These are phyloP conservation scores for Oxyria digyna DNA, from an alignment of 148 eudicot genomes.

Conservation along the genomic window DNA sequence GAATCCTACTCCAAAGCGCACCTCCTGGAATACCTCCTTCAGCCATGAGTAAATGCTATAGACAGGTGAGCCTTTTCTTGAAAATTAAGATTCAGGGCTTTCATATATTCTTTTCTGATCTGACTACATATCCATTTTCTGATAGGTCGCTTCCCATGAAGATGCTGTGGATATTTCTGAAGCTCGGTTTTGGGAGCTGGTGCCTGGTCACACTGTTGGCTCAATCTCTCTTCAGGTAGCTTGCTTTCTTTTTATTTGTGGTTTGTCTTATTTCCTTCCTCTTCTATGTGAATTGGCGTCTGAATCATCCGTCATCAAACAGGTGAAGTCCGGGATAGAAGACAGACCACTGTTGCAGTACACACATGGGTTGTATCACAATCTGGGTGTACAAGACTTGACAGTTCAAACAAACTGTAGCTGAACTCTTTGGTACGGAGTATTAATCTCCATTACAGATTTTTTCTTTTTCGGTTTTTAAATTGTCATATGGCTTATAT, in stretches of 20 bases:
- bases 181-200: conserved; percentile 93
- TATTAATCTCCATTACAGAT: background rate
- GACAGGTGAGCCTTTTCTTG: conserved; percentile 53
- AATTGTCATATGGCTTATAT: background rate
- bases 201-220: conserved; percentile 90
- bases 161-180: conserved; percentile 65
- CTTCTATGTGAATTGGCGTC: background rate
- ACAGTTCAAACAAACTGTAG: conserved; percentile 56
- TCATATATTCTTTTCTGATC: background rate
- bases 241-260: background rate
- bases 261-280: background rate
- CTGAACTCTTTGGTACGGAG: conserved; percentile 22
- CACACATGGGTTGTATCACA: conserved; percentile 78
- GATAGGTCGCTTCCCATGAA: conserved; percentile 71
- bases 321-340: conserved; percentile 72
- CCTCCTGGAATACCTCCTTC: conserved; percentile 80
- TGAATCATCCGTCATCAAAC: background rate
- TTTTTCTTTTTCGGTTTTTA: background rate
- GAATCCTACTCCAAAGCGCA: conserved; percentile 75
- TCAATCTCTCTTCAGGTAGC: conserved; percentile 74
- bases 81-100: background rate
- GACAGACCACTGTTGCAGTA: conserved; percentile 49
- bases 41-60: conserved; percentile 71
- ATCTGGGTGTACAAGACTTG: conserved; percentile 77
- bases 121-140: background rate